A percentile compares a stretch with the other conserved stretches of the same genome.
These are phyloP conservation scores for Alternaria dauci DNA, from an alignment of 2,329 filamentous ascomycete species.

Conservation along the genomic window DNA sequence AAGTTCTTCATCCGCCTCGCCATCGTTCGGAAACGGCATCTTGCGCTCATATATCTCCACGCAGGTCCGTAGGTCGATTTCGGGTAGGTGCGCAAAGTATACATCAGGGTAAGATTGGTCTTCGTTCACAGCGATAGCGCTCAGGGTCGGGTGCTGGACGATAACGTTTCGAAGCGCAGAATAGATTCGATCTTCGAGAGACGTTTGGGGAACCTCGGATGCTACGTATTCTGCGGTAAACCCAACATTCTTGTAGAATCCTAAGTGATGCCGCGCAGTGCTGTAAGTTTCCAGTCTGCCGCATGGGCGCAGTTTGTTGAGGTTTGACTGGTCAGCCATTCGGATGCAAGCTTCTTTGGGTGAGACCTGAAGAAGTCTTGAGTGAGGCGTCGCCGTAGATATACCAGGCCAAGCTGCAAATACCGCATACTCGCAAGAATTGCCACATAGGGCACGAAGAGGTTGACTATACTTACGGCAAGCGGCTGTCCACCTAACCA, in stretches of 20 bases:
- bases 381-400: not conserved
- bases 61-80: constrained; percentile 52
- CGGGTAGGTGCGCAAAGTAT: constrained; percentile 56
- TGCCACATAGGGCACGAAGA: not conserved
- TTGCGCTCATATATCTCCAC: constrained; percentile 46
- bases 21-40: constrained; percentile 17
- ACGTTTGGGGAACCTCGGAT: not conserved
- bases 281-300: constrained; percentile 57
- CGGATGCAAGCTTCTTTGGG: not conserved
- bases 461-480: not conserved
- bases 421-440: not conserved
- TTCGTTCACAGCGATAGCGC: constrained; percentile 54
- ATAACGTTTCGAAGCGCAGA: constrained; percentile 50
- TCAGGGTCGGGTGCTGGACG: constrained; percentile 54
- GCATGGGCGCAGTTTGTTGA: constrained; percentile 31
- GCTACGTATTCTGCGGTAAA: constrained; percentile 47
- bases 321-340: constrained; percentile 7
- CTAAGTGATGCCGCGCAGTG: constrained; percentile 53
- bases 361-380: not conserved
- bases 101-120: constrained; percentile 48
- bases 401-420: not conserved
- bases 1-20: constrained; percentile 51
- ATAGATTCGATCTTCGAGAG: constrained; percentile 47
- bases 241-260: constrained; percentile 57
- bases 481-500: not conserved